Conservation (phyloP, 78 protist genomes). For the Parvularia atlantis region DNA sequence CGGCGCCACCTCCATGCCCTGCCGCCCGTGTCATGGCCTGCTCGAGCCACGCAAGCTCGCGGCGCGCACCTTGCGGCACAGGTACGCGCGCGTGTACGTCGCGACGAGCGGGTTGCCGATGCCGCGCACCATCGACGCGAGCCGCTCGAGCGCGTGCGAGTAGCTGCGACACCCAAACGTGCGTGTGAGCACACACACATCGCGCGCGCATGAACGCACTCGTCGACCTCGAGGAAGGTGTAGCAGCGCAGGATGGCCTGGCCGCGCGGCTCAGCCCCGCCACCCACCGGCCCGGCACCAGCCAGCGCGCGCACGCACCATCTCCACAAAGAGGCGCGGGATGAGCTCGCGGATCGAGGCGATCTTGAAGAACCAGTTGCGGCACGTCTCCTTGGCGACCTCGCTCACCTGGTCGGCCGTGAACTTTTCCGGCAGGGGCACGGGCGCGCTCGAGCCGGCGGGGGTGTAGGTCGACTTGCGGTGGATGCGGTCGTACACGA, state of each 20-base stretch:
- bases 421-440: slow-evolving; percentile 9
- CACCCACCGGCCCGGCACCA: no score
- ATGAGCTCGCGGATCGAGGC: slow-evolving; percentile 86
- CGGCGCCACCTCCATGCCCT: slow-evolving; percentile 40
- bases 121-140: slow-evolving; percentile 25
- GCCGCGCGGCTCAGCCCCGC: no score
- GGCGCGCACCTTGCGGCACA: slow-evolving; percentile 32
- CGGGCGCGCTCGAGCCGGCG: neutral
- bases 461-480: neutral
- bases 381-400: slow-evolving; percentile 74
- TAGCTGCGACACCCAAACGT: no score
- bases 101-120: slow-evolving; percentile 76
- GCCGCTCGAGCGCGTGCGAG: neutral
- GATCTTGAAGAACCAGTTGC: slow-evolving; percentile 89
- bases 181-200: no score
- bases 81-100: slow-evolving; percentile 59
- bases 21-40: no score
- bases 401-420: slow-evolving; percentile 26
- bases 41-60: neutral
- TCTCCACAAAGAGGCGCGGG: slow-evolving; percentile 57
- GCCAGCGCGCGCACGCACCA: no score
- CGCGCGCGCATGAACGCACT: no score
- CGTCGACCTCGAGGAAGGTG: slow-evolving; percentile 37
- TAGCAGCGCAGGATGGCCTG: slow-evolving; percentile 63
- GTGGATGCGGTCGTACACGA: slow-evolving; percentile 63